phyloP scores from a whole-genome alignment of 495 filamentous ascomycete genomes.

The Penicillium canariense region DNA sequence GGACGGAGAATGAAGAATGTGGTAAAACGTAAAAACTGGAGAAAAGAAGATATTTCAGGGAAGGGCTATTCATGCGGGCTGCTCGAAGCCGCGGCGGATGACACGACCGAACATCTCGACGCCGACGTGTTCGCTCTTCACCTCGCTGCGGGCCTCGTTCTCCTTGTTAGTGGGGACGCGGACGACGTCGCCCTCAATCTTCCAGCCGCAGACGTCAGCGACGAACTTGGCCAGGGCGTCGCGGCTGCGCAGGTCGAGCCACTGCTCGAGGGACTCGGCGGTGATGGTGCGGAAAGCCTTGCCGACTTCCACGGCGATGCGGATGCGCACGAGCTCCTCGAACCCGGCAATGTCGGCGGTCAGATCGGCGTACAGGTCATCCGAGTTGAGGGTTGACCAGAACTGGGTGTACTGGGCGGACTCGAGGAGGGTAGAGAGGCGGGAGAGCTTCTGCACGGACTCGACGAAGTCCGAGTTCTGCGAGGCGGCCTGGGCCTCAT shows the following conservation, averaged over 20 bases:
- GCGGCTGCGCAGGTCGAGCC: slow-evolving; percentile 74
- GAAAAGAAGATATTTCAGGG: slow-evolving; percentile 7
- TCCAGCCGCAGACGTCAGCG: slow-evolving; percentile 82
- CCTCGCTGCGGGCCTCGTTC: slow-evolving; percentile 96
- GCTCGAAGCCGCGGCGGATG: slow-evolving; percentile 86
- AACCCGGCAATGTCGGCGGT: slow-evolving; percentile 93
- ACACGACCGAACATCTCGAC: slow-evolving; percentile 80
- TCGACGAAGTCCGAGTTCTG: slow-evolving; percentile 65
- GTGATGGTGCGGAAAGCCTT: slow-evolving; percentile 85
- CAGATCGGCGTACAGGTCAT: slow-evolving; percentile 95
- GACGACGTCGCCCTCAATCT: slow-evolving; percentile 63
- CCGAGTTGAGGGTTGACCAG: slow-evolving; percentile 88
- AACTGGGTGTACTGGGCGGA: slow-evolving; percentile 84
- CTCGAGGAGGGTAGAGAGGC: slow-evolving; percentile 80
- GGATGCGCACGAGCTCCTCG: slow-evolving; percentile 90
- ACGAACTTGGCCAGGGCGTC: slow-evolving; percentile 77
- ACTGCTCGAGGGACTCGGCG: slow-evolving; percentile 73
- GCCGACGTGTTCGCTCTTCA: slow-evolving; percentile 88
- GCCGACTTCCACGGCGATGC: slow-evolving; percentile 85
- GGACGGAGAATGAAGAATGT: slow-evolving; percentile 20
- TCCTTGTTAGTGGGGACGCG: slow-evolving; percentile 90
- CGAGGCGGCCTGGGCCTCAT: slow-evolving; percentile 61
- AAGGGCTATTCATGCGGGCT: slow-evolving; percentile 59
- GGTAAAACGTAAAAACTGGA: slow-evolving; percentile 9
- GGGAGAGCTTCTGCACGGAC: slow-evolving; percentile 83